These are phyloP conservation scores for Zasmidium angulare DNA, from an alignment of 2,329 filamentous ascomycete genomes.

Conservation along the genomic window DNA sequence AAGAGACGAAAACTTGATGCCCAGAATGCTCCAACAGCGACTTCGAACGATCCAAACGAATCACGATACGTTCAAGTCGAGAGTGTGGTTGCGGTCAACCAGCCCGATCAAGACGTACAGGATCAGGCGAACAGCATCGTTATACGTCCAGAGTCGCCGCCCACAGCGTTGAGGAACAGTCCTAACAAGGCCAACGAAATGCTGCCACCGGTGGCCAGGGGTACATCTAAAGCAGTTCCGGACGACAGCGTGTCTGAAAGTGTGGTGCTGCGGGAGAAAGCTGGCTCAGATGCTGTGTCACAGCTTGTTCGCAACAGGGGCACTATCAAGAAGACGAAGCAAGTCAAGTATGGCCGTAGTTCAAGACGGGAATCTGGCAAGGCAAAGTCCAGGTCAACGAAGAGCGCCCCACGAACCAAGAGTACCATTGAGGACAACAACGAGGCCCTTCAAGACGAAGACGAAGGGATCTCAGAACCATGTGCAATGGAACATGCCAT, in stretches of 20 bases:
- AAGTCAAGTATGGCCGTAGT: conserved; percentile 16
- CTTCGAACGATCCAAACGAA: not conserved
- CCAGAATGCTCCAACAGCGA: not conserved
- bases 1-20: conserved; percentile 23
- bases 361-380: conserved; percentile 16
- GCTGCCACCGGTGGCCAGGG: conserved; percentile 13
- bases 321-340: conserved; percentile 10
- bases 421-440: not conserved
- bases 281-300: conserved; percentile 36
- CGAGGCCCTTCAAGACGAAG: not conserved
- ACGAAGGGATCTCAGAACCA: too few species aligned
- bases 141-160: not conserved
- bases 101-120: not conserved
- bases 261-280: conserved; percentile 35
- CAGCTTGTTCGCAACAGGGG: conserved; percentile 26
- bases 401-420: not conserved
- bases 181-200: conserved; percentile 32
- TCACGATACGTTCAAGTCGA: too few species aligned
- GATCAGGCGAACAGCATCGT: not conserved
- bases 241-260: conserved; percentile 23
- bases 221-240: conserved; percentile 16
- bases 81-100: too few species aligned
- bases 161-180: conserved; percentile 21
- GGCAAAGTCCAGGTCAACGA: conserved; percentile 1
- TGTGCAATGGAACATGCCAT: too few species aligned